Conservation (phyloP, 352 stramenopile species). For the Phytophthora pinifolia region DNA sequence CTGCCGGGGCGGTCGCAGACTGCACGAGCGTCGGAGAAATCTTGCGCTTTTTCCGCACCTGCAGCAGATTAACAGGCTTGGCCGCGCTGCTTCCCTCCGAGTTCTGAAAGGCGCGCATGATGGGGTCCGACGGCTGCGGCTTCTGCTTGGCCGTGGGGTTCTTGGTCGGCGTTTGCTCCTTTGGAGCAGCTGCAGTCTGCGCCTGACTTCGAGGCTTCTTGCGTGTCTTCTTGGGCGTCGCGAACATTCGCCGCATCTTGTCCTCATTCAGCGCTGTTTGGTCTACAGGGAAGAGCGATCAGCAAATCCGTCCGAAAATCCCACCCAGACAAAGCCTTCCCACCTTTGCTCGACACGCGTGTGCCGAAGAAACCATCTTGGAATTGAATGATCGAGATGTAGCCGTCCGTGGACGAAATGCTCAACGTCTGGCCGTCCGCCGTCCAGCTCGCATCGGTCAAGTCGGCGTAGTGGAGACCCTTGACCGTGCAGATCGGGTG, state of each 20-base stretch:
- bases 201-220: slow-evolving; percentile 49
- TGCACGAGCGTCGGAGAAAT: slow-evolving; percentile 53
- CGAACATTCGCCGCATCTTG: slow-evolving; percentile 62
- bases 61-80: slow-evolving; percentile 57
- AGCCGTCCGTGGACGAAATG: slow-evolving; percentile 95
- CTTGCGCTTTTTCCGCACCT: slow-evolving; percentile 85
- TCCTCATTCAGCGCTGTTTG: slow-evolving; percentile 46
- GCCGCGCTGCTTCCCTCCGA: slow-evolving; percentile 19
- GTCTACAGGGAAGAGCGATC: slow-evolving; percentile 26
- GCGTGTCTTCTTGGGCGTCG: slow-evolving; percentile 54
- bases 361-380: slow-evolving; percentile 81
- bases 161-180: slow-evolving; percentile 26
- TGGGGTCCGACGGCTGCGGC: slow-evolving; percentile 14
- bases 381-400: slow-evolving; percentile 94
- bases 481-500: slow-evolving; percentile 89
- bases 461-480: slow-evolving; percentile 93
- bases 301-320: not conserved
- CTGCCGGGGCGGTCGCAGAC: slow-evolving; percentile 2
- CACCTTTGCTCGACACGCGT: slow-evolving; percentile 30
- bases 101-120: slow-evolving; percentile 23
- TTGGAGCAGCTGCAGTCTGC: slow-evolving; percentile 9
- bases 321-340: not conserved
- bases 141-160: slow-evolving; percentile 33
- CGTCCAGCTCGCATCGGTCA: slow-evolving; percentile 95
- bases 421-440: slow-evolving; percentile 89